These are phyloP conservation scores for Colletotrichum coccodes DNA, from an alignment of 2,329 filamentous ascomycete species.

Conservation along the genomic window DNA sequence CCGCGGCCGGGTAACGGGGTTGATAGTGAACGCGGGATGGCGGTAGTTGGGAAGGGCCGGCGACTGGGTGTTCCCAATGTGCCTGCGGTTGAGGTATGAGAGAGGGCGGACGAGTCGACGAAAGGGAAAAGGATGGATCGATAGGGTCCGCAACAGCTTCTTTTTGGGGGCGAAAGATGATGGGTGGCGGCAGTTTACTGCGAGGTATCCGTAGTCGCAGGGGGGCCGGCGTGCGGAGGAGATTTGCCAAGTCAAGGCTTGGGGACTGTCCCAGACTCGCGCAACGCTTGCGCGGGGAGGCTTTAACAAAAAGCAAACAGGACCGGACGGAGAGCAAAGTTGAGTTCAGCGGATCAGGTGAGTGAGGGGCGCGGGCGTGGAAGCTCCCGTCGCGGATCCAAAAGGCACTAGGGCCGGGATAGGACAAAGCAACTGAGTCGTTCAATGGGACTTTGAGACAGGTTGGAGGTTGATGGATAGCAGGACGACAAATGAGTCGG, in stretches of 20 bases:
- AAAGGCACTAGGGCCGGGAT: constrained; percentile 27
- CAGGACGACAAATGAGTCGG: neutral
- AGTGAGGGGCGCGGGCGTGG: constrained; percentile 14
- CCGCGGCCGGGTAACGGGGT: neutral
- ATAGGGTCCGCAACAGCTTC: neutral
- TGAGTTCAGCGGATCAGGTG: constrained; percentile 3
- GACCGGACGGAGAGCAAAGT: neutral
- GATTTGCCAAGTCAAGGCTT: constrained; percentile 16
- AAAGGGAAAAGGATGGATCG: neutral
- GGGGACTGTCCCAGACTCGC: constrained; percentile 13
- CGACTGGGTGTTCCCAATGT: neutral
- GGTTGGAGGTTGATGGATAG: neutral
- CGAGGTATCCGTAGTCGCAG: neutral
- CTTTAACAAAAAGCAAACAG: constrained; percentile 17
- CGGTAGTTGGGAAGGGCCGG: neutral
- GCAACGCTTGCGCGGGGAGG: constrained; percentile 1
- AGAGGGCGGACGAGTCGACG: neutral
- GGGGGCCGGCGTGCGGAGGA: constrained; percentile 1
- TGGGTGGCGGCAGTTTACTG: neutral
- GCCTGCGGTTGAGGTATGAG: neutral
- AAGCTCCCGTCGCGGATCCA: constrained; percentile 32
- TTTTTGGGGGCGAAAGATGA: neutral
- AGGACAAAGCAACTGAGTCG: constrained; percentile 26
- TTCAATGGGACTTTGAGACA: constrained; percentile 15
- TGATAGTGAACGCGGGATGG: neutral